Evolutionary conservation across 2,329 filamentous ascomycete species (phyloP).

Genomic region (Hypoxylon sp.): DNA sequence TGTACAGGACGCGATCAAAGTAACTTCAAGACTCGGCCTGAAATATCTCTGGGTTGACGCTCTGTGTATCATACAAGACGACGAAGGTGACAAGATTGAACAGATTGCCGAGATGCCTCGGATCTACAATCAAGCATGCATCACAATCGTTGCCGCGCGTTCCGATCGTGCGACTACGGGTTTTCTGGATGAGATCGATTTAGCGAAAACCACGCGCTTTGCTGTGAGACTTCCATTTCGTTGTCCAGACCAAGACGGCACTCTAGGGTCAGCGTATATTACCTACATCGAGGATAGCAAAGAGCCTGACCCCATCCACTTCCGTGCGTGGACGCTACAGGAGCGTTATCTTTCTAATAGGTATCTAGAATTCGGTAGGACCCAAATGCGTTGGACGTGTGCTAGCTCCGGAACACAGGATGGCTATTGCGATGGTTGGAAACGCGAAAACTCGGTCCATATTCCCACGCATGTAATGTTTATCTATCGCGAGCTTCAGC

Average conservation of each 20-base stretch:
- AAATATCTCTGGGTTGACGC: constrained; percentile 24
- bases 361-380: constrained; percentile 11
- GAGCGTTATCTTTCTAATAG: constrained; percentile 17
- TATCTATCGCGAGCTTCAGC: constrained; percentile 18
- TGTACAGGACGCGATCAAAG: constrained; percentile 15
- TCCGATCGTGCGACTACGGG: constrained; percentile 4
- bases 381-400: constrained; percentile 17
- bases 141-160: constrained; percentile 12
- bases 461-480: constrained; percentile 4
- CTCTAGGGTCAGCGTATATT: constrained; percentile 12
- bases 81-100: constrained; percentile 13
- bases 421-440: constrained; percentile 21
- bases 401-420: constrained; percentile 8
- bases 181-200: constrained; percentile 13
- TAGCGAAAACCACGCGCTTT: not conserved
- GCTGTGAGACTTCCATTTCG: constrained; percentile 20
- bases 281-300: constrained; percentile 6
- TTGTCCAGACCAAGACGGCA: constrained; percentile 13
- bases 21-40: constrained; percentile 7
- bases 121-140: constrained; percentile 19
- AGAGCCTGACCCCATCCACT: constrained; percentile 14
- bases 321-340: constrained; percentile 19
- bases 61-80: constrained; percentile 20
- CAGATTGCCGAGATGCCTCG: constrained; percentile 22
- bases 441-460: not conserved